Evolutionary conservation across 2,329 filamentous ascomycete genomes (phyloP), one percentile per base, ranked within the genome.

Genomic region (Cladophialophora carrionii): DNA sequence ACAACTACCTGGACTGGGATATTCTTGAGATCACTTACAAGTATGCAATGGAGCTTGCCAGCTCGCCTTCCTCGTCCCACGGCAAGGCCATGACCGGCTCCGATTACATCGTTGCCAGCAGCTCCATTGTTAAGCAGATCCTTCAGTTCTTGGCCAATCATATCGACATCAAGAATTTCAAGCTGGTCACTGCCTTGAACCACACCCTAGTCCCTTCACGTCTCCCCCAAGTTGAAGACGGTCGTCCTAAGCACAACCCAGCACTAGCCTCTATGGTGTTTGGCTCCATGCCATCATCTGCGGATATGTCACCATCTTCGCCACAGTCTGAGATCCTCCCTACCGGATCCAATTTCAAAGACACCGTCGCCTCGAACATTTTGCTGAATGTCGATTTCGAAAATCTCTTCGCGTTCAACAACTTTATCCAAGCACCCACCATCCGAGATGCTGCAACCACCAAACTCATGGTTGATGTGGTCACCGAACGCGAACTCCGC

Each of bases 241-340:
- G 61, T 14, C 66, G 64, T 34, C 56, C 66, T 4, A 64, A 61
- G 43, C 62, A 64, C 57, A 72, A 72, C 57, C 70, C 70, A 26
- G 68, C 66, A 20, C 61, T 72, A 52, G 63, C 69, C 34, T 62
- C 68, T 9, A 71, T 72, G 70, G 70, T 72, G 9, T 72, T 72
- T 68, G 70, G 70, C 14, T 72, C 70, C 14, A 68, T 72, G 66
- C 68, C 69, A 29, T 69, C 70, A 10, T 68, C 69, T 4, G 52
- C 49, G 8, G 61, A 63, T 48, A 57, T 66, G 51, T 68, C 69
- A 17, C 63, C 67, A 22, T 55, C 61, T 17, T 63, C 60, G 12
- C 65, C 65, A 29, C 63, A 63, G 20, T 60, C 62, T 9, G 64
- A 68, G 41, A 32, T 63, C 20, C 29, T 54, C n/a, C 57, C 63